Conservation (phyloP, 108 stramenopile genomes). For the Thalassiosira profunda region DNA sequence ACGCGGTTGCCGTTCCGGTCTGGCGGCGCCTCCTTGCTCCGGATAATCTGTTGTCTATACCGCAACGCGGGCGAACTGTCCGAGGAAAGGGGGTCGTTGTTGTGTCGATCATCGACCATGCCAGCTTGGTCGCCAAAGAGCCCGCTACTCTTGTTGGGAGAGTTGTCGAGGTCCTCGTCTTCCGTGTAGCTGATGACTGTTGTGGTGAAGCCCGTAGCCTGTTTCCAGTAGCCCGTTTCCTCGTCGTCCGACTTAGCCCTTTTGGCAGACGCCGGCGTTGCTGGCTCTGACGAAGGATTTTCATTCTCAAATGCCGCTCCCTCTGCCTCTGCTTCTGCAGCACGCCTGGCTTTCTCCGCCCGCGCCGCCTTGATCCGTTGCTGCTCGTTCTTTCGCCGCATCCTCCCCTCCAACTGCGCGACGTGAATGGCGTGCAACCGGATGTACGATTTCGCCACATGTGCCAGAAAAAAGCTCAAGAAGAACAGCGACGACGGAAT, state of each 20-base stretch:
- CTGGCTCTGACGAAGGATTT: neutral
- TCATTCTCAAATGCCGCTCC: neutral
- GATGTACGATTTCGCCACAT: constrained; percentile 87
- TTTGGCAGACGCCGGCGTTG: neutral
- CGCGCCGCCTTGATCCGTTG: constrained; percentile 56
- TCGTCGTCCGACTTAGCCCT: constrained; percentile 18
- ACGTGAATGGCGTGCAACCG: constrained; percentile 78
- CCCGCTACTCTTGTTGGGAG: constrained; percentile 7
- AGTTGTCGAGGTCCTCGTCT: constrained; percentile 21
- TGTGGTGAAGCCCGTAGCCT: constrained; percentile 11
- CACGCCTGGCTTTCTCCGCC: constrained; percentile 23
- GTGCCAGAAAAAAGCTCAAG: constrained; percentile 75
- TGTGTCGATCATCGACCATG: neutral
- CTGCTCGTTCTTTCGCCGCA: constrained; percentile 60
- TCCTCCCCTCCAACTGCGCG: constrained; percentile 61
- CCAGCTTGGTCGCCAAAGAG: constrained; percentile 45
- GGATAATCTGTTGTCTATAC: constrained; percentile 40
- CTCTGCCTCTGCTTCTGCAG: constrained; percentile 25
- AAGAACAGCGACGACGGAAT: constrained; percentile 86
- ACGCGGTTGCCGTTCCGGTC: constrained; percentile 27
- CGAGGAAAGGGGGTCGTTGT: constrained; percentile 24
- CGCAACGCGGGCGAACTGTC: constrained; percentile 31
- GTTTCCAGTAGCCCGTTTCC: constrained; percentile 36
- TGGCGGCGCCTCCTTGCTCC: constrained; percentile 38
- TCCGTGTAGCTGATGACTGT: constrained; percentile 45